Evolutionary conservation across 2,329 filamentous ascomycete species (phyloP), one percentile per base, ranked within the genome.

Genomic region (Apiospora kogelbergensis): DNA sequence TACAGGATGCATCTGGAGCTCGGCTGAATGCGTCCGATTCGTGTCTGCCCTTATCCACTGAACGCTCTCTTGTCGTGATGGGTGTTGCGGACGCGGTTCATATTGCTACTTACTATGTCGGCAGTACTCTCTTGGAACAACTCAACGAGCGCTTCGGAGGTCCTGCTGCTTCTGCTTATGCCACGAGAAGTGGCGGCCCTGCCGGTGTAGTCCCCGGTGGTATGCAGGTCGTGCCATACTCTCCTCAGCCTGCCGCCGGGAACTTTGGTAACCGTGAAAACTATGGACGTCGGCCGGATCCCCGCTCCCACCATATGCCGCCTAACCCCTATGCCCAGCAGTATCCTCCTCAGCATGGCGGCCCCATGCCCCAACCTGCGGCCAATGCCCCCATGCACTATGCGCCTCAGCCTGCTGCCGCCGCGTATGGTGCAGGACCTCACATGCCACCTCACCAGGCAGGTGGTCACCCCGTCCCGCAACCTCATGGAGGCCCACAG

Each of bases 161-260:
- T 6, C 95, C 96, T 24, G 94, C 94, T 69, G 95, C 96, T 65
- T 99, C 96, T n/a, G 95, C 96, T 40, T 99, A 99, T 79, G 96
- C 96, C 63, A 97, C 95, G 63, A 91, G 96, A 73, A 97, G 94
- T 77, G 96, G 96, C 71, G 95, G 93, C 65, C 95, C 96, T 66
- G 94, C 95, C 69, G 95, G 95, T 66, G 94, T 95, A 42, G 94
- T 98, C 20, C 96, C 96, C 26, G 96, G 96, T 70, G 96, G 96
- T 71, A 97, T 99, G 94, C 96, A 98, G 81, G 96, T 99, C 65
- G 94, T 98, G n/a, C 96, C 96, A 6, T 99, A 99, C 80, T 93
- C 94, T 69, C 96, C 96, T 65, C 95, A 98, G 80, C 93, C 95
- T 37, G 93, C 94, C 68, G 93, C 94, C 69, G 96, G 96, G 73